Base-by-base conservation (phyloP, 2,329 filamentous ascomycete species). In the Grosmannia huntii region DNA sequence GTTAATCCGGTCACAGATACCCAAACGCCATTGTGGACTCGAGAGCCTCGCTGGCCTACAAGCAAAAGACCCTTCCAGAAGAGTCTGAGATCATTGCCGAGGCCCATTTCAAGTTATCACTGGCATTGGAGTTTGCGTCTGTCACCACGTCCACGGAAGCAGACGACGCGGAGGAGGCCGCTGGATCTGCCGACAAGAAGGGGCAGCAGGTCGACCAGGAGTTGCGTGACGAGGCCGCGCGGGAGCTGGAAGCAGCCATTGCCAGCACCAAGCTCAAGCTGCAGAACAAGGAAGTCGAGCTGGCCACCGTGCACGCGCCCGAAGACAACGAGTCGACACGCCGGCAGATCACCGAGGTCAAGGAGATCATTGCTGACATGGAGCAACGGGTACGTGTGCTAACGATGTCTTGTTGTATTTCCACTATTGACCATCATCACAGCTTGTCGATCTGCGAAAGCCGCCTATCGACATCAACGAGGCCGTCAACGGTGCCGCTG, bases 31-130 rank as follows among this genome's bases (percentile, higher is more conserved):
- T 96, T 57, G 80, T 83, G 53, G 94, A 99, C 71, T 84, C 89
- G 56, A 84, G 84, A 65, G 82, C 86, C 16, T 85, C 90, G 1
- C 81, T 97, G 54, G 81, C 81, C 48, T 82, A 95, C 66, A 95
- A 95, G 72, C 74, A 88, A 65, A 80, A 87, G 55, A 79, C 97
- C 3, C 90, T 89, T 68, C 80, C 89, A 0, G 79, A 86, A 55
- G 89, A 95, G 62, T 90, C 89, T 16, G 87, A 90, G 65, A 80
- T 95, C 56, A 81, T 97, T 59, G 92, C 94, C 49, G 94, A 99
- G 75, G 92, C 89, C 19, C 90, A 99, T 74, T 99, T 88, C 76
- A 97, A 96, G 73, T 84, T 99, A 28, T 96, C 92, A 0, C 81
- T 99, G 19, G 94, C 94, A 0, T 80, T 99, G 31, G 94, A 99